Percentiles rank a stretch among this genome's conserved stretches.
Evolutionary conservation across 2,329 filamentous ascomycete species (phyloP).

Genomic region (Escovopsis weberi): DNA sequence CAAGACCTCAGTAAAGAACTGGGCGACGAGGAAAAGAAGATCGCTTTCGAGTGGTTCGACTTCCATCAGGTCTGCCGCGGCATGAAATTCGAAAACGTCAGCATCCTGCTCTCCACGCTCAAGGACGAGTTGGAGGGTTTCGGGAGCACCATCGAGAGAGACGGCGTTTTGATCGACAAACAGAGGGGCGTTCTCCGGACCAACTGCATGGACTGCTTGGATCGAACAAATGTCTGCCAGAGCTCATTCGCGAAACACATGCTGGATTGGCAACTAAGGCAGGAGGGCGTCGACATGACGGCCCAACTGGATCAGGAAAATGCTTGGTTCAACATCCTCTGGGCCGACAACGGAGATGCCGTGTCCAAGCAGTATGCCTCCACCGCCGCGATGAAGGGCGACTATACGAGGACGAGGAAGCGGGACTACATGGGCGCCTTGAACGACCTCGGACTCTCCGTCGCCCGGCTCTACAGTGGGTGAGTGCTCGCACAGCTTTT

Average conservation of each 20-base stretch:
- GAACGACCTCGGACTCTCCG: conserved; percentile 77
- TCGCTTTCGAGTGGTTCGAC: conserved; percentile 84
- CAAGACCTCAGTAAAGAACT: conserved; percentile 50
- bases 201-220: conserved; percentile 97
- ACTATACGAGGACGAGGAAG: conserved; percentile 85
- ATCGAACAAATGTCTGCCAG: conserved; percentile 91
- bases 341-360: conserved; percentile 95
- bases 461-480: conserved; percentile 61
- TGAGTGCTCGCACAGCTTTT: conserved; percentile 19
- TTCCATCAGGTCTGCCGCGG: conserved; percentile 86
- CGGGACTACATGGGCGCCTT: conserved; percentile 82
- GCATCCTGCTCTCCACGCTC: conserved; percentile 57
- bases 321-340: conserved; percentile 88
- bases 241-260: conserved; percentile 77
- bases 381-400: conserved; percentile 88
- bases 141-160: conserved; percentile 51
- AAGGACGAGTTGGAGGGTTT: conserved; percentile 51
- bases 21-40: conserved; percentile 22
- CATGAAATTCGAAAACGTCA: conserved; percentile 97
- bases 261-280: conserved; percentile 63
- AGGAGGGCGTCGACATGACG: conserved; percentile 62
- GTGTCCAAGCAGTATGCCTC: conserved; percentile 94
- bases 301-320: conserved; percentile 64
- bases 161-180: conserved; percentile 26
- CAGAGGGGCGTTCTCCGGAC: conserved; percentile 76